Base-by-base conservation (phyloP, 257 asterid genomes). In the Solanum habrochaites region DNA sequence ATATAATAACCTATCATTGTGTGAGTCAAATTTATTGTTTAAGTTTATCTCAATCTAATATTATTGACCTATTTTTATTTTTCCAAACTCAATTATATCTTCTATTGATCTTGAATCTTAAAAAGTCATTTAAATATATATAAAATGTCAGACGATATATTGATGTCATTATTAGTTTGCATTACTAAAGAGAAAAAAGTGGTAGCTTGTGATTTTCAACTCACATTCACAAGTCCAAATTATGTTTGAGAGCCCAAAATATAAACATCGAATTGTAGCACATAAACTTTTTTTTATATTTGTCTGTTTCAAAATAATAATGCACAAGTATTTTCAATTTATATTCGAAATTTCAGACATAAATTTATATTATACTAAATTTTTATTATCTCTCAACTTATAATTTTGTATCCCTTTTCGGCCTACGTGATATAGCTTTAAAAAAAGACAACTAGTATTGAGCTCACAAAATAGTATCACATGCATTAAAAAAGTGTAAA, bases 401-500 rank as follows among this genome's bases (percentile, higher is more conserved):
- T 32, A 32, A 32, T 32, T 32, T 32, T 32, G 5, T 32, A 32
- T 0, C 35, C 5, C 1, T 32, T 32, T 32, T 32, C 5, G 35
- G 0, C 0, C 5, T 32, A 3, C 4, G 5, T 32, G 35, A 32
- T 0, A 32, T 32, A 32, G 0, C 35, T 32, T 32, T 32, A 3
- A 32, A 32, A 32, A 32, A 32, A 32, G 0, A 3, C 35, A 32
- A 32, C 5, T 32, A 32, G 0, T 4, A 32, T 32, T 32, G 5
- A 32, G 3, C 1, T 4, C 0, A 32, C 4, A 32, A 32, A 3
- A 32, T 32, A 32, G 5, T 32, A 4, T 3, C 35, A 32, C 35
- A 0, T 32, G 3, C 0, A 32, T 1, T 0, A 5, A 32, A 32
- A 31, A 32, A 3, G 35, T 0, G 0, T 32, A 32, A 32, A 32